Percentiles rank a stretch among this genome's conserved stretches.
Evolutionary conservation across 2,329 filamentous ascomycete species (phyloP).

Genomic region (Neofusicoccum sp.): DNA sequence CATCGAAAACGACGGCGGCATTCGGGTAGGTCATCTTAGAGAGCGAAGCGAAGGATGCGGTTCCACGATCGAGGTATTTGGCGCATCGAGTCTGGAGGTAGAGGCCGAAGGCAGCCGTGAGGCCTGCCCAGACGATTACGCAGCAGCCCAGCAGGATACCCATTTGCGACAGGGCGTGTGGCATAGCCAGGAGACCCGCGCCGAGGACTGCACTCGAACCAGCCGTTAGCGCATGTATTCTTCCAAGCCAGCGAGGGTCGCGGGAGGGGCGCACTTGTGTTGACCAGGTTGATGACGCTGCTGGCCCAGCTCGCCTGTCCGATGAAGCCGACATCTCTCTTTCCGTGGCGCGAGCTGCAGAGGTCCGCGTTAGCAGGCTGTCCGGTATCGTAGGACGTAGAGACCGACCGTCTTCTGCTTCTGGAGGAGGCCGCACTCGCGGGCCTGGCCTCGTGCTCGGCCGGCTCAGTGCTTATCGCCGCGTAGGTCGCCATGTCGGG

Average conservation of each 20-base stretch:
- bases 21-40: constrained; percentile 97
- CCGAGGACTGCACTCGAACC: constrained; percentile 68
- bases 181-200: constrained; percentile 91
- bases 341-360: constrained; percentile 56
- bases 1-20: constrained; percentile 90
- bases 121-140: constrained; percentile 86
- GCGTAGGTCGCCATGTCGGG: constrained; percentile 47
- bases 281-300: constrained; percentile 91
- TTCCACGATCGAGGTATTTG: constrained; percentile 85
- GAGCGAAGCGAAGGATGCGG: constrained; percentile 90
- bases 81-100: constrained; percentile 94
- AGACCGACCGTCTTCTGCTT: constrained; percentile 31
- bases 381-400: not conserved
- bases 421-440: constrained; percentile 42
- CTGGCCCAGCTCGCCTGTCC: constrained; percentile 86
- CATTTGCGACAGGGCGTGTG: constrained; percentile 93
- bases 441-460: constrained; percentile 41
- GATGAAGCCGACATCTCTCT: constrained; percentile 65
- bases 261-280: constrained; percentile 69
- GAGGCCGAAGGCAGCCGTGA: constrained; percentile 86
- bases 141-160: constrained; percentile 81
- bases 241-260: constrained; percentile 5
- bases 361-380: constrained; percentile 24
- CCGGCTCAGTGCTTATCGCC: constrained; percentile 40
- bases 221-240: constrained; percentile 6